Base-by-base conservation (phyloP, 2,329 filamentous ascomycete genomes). In the Dactylonectria estremocensis region DNA sequence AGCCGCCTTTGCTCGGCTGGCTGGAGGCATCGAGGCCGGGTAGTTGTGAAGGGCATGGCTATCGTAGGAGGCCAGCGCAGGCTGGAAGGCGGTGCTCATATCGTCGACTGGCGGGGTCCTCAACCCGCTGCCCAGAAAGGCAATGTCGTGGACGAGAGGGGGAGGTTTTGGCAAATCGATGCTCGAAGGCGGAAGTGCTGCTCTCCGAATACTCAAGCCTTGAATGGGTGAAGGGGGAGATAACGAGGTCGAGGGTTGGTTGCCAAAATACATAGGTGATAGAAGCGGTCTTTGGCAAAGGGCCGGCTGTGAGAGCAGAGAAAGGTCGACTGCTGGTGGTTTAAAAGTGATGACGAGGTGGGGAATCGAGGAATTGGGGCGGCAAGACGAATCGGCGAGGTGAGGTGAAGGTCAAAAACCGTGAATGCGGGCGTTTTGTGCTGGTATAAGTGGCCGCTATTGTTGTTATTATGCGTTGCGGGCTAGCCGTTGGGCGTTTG, bases 51-150 rank as follows among this genome's bases (percentile, higher is more conserved):
- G 74, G 45, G 80, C 79, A 80, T 86, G 83, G 69, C 76, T 80
- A 46, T 85, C 83, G 77, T 86, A 88, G 59, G 82, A 81, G 66
- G 83, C 80, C 73, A 85, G 80, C 61, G 83, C 78, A 13, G 83
- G 80, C 57, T 87, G 85, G 71, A 88, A 88, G n/a, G 84, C 80
- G 68, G 85, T 80, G 72, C 83, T 86, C 87, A 89, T 85, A 67
- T 83, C 81, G 80, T 88, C 86, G 71, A 81, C 77, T 46, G 86
- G 86, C 58, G 87, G 86, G 66, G 86, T 87, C 75, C 80, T 81
- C 73, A 88, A 82, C 68, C 86, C 85, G 76, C 77, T 76, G 64
- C 73, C 77, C 59, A 69, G 61, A 46, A 59, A 64, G 43, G 61
- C 58, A 55, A 70, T 63, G 61, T 69, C 63, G 67, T 74, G 48